A percentile compares a stretch with the other conserved stretches of the same genome.
Evolutionary conservation across 2,329 filamentous ascomycete genomes (phyloP).

Genomic region (Aspergillus vadensis): DNA sequence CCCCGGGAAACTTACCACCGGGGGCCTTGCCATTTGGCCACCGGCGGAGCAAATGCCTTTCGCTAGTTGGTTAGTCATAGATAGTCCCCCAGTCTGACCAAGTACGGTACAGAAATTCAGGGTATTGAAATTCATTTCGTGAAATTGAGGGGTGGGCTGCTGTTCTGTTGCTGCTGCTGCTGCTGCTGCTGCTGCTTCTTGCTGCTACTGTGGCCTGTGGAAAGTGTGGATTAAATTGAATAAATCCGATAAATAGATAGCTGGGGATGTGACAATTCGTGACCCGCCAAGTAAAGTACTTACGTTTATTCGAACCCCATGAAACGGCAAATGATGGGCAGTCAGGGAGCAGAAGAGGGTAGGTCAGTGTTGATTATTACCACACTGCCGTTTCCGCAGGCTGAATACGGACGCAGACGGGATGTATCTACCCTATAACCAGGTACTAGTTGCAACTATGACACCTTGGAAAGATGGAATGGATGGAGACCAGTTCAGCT

Average conservation of each 20-base stretch:
- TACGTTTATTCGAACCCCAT: neutral
- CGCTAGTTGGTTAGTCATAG: constrained; percentile 5
- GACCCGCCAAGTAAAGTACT: neutral
- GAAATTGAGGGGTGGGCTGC: neutral
- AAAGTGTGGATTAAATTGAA: neutral
- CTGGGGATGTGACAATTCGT: neutral
- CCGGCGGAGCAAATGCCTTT: constrained; percentile 7
- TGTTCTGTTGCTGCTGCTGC: neutral
- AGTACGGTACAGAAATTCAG: constrained; percentile 1
- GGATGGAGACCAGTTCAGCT: neutral
- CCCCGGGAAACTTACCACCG: constrained; percentile 9
- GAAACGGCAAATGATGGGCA: neutral
- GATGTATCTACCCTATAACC: constrained; percentile 5
- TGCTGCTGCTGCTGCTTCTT: neutral
- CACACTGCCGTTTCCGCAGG: neutral
- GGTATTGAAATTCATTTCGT: neutral
- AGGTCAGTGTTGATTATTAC: neutral
- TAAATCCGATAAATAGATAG: neutral
- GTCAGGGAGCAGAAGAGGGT: neutral
- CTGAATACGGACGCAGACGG: neutral
- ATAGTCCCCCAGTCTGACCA: neutral
- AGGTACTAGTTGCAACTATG: neutral
- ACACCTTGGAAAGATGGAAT: neutral
- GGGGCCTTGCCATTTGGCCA: constrained; percentile 17
- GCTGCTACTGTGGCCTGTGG: neutral